Conservation (phyloP, 208 protist genomes). For the Leishmania guyanensis region DNA sequence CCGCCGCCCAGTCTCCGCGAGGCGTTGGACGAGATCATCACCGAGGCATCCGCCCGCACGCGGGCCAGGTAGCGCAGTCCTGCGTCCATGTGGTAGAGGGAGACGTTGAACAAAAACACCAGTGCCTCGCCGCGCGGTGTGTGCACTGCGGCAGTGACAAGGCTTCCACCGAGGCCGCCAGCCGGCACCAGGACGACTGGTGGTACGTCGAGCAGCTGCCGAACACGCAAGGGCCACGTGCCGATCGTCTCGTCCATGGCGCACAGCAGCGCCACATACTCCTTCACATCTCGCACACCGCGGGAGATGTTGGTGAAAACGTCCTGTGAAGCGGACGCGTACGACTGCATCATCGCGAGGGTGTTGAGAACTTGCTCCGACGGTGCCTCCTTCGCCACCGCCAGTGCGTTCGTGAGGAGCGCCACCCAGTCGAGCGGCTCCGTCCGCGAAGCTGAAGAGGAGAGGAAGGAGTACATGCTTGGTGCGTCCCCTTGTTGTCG, state of each 20-base stretch:
- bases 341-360: conserved; percentile 55
- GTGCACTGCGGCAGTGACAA: conserved; percentile 13
- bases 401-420: conserved; percentile 37
- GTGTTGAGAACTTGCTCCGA: conserved; percentile 28
- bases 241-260: conserved; percentile 45
- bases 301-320: conserved; percentile 37
- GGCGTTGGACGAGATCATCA: conserved; percentile 1
- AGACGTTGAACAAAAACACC: conserved; percentile 66
- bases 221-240: conserved; percentile 49
- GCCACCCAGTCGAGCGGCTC: conserved; percentile 47
- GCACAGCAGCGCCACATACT: conserved; percentile 46
- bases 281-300: conserved; percentile 36
- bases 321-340: conserved; percentile 32
- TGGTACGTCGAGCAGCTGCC: conserved; percentile 33
- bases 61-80: conserved; percentile 48
- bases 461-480: conserved; percentile 31
- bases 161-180: conserved; percentile 13
- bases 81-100: conserved; percentile 41
- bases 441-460: conserved; percentile 30
- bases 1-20: conserved; percentile 17
- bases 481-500: too few species aligned
- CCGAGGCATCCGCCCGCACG: conserved; percentile 29
- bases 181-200: conserved; percentile 18
- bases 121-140: conserved; percentile 50
- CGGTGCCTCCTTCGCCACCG: conserved; percentile 23